phyloP scores from a whole-genome alignment of 2,329 filamentous ascomycete species.

The Sordariomycetes sp. region DNA sequence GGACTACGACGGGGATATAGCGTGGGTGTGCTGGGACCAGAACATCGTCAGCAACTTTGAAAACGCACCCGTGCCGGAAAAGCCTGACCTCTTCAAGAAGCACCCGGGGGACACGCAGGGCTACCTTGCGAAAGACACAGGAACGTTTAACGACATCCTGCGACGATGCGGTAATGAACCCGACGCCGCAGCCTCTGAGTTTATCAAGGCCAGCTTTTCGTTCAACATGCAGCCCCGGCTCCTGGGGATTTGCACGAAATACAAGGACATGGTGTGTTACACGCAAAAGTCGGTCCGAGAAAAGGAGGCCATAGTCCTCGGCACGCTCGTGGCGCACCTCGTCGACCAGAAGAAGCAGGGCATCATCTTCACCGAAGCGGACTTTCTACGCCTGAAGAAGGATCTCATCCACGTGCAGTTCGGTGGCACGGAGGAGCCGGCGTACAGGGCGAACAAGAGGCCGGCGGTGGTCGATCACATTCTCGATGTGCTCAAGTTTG shows the following conservation, averaged over 20 bases:
- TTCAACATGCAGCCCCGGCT: conserved; percentile 44
- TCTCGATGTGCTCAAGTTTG: conserved; percentile 49
- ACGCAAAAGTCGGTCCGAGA: conserved; percentile 34
- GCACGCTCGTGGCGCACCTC: conserved; percentile 35
- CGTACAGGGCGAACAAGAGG: conserved; percentile 26
- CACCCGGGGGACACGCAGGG: conserved; percentile 17
- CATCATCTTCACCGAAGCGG: conserved; percentile 27
- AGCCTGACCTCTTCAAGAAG: conserved; percentile 25
- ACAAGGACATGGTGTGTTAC: conserved; percentile 52
- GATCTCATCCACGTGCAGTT: not conserved
- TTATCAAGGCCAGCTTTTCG: conserved; percentile 37
- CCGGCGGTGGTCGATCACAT: conserved; percentile 27
- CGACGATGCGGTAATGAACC: conserved; percentile 13
- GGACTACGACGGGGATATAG: conserved; percentile 70
- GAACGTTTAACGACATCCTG: not conserved
- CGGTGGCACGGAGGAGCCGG: conserved; percentile 18
- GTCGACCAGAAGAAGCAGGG: conserved; percentile 47
- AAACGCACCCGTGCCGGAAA: conserved; percentile 30
- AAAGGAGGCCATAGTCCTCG: conserved; percentile 29
- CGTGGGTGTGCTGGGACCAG: conserved; percentile 66
- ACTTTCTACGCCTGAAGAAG: conserved; percentile 18
- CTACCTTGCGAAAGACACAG: conserved; percentile 34
- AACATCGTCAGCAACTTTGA: conserved; percentile 51
- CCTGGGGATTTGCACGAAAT: conserved; percentile 51
- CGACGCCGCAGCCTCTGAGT: conserved; percentile 19